These are phyloP conservation scores for Trichoderma atroviride DNA, from an alignment of 2,329 filamentous ascomycete genomes.

Conservation along the genomic window DNA sequence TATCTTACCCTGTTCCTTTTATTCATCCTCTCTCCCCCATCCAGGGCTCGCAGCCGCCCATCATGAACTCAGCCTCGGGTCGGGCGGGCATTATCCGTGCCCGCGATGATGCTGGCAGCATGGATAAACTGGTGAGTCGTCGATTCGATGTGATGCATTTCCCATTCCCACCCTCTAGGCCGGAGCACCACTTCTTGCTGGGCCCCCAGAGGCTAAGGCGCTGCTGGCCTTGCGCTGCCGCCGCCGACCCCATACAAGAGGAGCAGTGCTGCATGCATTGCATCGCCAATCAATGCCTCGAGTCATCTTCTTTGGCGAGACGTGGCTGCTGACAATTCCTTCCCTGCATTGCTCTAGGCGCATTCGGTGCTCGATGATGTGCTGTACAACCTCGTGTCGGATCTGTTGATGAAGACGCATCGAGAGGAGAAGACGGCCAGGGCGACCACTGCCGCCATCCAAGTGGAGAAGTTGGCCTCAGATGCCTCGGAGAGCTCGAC, in stretches of 20 bases:
- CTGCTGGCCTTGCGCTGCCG: neutral
- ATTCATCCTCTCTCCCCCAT: slow-evolving; percentile 29
- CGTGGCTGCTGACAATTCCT: slow-evolving; percentile 21
- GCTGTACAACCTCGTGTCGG: slow-evolving; percentile 75
- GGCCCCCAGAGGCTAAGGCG: neutral
- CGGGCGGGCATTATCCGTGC: slow-evolving; percentile 61
- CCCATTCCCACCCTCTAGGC: neutral
- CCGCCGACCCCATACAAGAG: neutral
- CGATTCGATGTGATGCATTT: slow-evolving; percentile 17
- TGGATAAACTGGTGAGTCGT: slow-evolving; percentile 62
- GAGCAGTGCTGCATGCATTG: slow-evolving; percentile 11
- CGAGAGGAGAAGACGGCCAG: slow-evolving; percentile 77
- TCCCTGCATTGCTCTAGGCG: slow-evolving; percentile 46
- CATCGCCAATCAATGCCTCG: slow-evolving; percentile 12
- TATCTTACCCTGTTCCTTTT: neutral
- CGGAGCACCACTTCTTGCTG: neutral
- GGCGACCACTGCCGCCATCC: slow-evolving; percentile 65
- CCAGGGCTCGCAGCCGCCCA: slow-evolving; percentile 30
- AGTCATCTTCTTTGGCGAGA: slow-evolving; percentile 11
- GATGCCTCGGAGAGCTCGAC: slow-evolving; percentile 57
- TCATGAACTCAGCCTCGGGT: slow-evolving; percentile 51
- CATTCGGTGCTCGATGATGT: slow-evolving; percentile 72
- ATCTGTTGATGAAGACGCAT: slow-evolving; percentile 73
- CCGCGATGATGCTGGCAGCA: slow-evolving; percentile 52
- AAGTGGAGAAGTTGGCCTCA: slow-evolving; percentile 63